A percentile compares a stretch with the other conserved stretches of the same genome.
Evolutionary conservation across 106 monocot genomes (phyloP).

Genomic region (Dendrobium nobile): DNA sequence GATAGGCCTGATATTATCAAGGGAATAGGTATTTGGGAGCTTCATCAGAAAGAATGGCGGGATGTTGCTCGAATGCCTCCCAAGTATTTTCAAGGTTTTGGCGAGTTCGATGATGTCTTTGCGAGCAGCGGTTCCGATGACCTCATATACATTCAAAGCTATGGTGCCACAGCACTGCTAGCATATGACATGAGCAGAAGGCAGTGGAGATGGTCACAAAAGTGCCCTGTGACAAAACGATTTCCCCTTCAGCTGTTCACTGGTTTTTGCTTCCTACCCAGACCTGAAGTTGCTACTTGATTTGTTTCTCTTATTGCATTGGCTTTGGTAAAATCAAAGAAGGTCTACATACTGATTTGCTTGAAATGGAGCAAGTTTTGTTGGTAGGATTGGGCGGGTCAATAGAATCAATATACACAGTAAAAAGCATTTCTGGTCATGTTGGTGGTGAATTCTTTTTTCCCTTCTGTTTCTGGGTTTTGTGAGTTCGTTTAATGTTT

Average conservation of each 20-base stretch:
- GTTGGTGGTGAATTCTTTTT: slow-evolving; percentile 5
- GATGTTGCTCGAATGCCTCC: slow-evolving; percentile 77
- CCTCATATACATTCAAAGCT: slow-evolving; percentile 78
- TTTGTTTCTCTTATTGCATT: background rate
- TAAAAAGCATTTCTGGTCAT: background rate
- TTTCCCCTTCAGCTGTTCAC: slow-evolving; percentile 85
- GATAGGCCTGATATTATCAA: slow-evolving; percentile 63
- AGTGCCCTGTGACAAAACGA: slow-evolving; percentile 64
- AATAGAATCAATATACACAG: background rate
- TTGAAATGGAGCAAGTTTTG: background rate
- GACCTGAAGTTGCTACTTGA: slow-evolving; percentile 52
- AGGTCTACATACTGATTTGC: slow-evolving; percentile 2
- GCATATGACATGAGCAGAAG: slow-evolving; percentile 52
- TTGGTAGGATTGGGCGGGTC: background rate
- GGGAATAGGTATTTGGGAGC: slow-evolving; percentile 84
- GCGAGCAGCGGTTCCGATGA: slow-evolving; percentile 66
- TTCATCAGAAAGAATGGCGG: slow-evolving; percentile 43
- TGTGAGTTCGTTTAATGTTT: slow-evolving; percentile 1
- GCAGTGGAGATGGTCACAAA: slow-evolving; percentile 72
- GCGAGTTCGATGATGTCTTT: slow-evolving; percentile 85
- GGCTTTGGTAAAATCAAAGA: background rate
- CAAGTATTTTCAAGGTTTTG: slow-evolving; percentile 72
- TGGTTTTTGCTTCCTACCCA: slow-evolving; percentile 83
- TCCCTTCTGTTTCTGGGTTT: background rate
- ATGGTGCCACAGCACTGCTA: slow-evolving; percentile 64